These are phyloP conservation scores for Neofusicoccum laricinum DNA, from an alignment of 2,329 filamentous ascomycete species.

Conservation along the genomic window DNA sequence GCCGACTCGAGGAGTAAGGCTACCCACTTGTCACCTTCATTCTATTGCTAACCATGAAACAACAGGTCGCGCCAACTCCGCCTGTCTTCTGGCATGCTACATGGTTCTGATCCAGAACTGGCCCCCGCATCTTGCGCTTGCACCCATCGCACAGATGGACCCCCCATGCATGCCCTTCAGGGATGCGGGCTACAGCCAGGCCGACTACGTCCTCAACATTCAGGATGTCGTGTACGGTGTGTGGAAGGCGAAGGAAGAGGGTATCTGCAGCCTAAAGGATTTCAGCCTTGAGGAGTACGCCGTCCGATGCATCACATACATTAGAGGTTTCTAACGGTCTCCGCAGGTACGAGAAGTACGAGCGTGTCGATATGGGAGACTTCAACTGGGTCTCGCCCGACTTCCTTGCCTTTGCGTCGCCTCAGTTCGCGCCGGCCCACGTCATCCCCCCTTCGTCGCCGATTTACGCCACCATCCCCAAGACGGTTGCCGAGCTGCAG, in stretches of 20 bases:
- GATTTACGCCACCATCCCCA: conserved; percentile 70
- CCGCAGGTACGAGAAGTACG: conserved; percentile 80
- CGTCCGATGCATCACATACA: neutral
- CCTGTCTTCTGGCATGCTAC: conserved; percentile 93
- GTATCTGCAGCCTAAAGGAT: conserved; percentile 84
- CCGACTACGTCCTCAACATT: conserved; percentile 91
- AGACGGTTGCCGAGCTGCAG: conserved; percentile 70
- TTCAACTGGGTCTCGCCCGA: conserved; percentile 99
- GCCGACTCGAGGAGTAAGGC: conserved; percentile 83
- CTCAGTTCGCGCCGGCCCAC: conserved; percentile 74
- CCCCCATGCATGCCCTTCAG: conserved; percentile 98
- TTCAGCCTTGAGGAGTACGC: conserved; percentile 87
- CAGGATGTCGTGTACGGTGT: conserved; percentile 98
- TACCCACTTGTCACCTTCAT: neutral
- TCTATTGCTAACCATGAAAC: neutral
- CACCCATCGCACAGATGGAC: conserved; percentile 93
- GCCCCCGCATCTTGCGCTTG: conserved; percentile 92
- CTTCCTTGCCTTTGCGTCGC: conserved; percentile 95
- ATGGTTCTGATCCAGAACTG: conserved; percentile 98
- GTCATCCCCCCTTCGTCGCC: conserved; percentile 72
- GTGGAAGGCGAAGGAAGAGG: conserved; percentile 97
- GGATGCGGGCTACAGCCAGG: conserved; percentile 96
- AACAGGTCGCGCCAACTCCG: conserved; percentile 82
- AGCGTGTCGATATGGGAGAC: conserved; percentile 95
- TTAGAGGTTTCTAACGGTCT: conserved; percentile 21